Conservation (phyloP, 192 early-diverging fungal genomes). For the Dissophora ornata region DNA sequence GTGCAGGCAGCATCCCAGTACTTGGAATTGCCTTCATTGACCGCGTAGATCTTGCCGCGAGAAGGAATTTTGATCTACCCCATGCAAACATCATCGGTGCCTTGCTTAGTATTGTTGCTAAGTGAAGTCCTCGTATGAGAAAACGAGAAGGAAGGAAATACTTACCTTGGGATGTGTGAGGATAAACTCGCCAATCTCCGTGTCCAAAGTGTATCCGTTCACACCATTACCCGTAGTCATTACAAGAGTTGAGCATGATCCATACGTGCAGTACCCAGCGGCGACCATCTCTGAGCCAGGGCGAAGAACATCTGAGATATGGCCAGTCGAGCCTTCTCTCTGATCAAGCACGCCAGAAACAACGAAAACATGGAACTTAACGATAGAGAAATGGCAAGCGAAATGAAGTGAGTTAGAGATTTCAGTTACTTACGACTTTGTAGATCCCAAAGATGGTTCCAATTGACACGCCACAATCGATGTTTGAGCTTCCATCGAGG, state of each 20-base stretch:
- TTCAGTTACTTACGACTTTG: slow-evolving; percentile 72
- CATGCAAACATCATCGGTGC: background rate
- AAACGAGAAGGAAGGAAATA: background rate
- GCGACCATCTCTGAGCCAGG: slow-evolving; percentile 93
- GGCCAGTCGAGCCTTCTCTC: slow-evolving; percentile 61
- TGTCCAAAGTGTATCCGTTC: slow-evolving; percentile 97
- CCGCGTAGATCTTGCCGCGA: slow-evolving; percentile 96
- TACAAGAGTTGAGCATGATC: slow-evolving; percentile 85
- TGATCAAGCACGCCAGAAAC: background rate
- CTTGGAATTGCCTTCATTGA: slow-evolving; percentile 96
- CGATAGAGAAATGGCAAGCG: slow-evolving; percentile 1
- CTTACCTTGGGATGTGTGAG: slow-evolving; percentile 92
- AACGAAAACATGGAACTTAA: background rate
- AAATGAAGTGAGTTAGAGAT: background rate
- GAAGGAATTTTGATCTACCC: slow-evolving; percentile 72
- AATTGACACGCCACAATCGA: slow-evolving; percentile 97
- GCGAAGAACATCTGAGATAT: slow-evolving; percentile 81
- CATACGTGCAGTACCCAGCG: slow-evolving; percentile 98
- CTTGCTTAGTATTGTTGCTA: background rate
- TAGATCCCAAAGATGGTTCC: slow-evolving; percentile 99
- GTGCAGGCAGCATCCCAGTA: slow-evolving; percentile 90
- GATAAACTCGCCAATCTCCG: slow-evolving; percentile 96
- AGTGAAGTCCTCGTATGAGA: no score
- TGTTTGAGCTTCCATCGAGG: slow-evolving; percentile 96
- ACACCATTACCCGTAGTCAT: slow-evolving; percentile 86